Base-by-base conservation (phyloP, 2,329 filamentous ascomycete species). In the Scedosporium dehoogii region DNA sequence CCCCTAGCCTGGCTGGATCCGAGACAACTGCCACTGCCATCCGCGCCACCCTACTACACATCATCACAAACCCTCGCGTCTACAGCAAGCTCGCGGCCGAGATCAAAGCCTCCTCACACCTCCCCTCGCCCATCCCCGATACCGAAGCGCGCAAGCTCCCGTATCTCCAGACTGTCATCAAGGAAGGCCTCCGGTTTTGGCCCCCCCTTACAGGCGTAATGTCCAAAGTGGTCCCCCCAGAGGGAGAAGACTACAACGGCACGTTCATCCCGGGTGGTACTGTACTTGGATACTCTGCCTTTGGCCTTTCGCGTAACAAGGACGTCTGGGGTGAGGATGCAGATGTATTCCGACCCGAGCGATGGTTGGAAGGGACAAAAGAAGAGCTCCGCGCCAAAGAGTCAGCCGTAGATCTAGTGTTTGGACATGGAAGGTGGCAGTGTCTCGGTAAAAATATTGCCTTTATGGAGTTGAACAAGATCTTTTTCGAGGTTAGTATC, bases 21-120 rank as follows among this genome's bases (percentile, higher is more conserved):
- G 83, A 86, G 64, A 85, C 81, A 3, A 83, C 82, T 0, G 81
- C 84, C 0, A 82, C 80, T 0, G 77, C 77, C 1, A 76, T 86
- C 7, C 78, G 83, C 1, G 73, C 78, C 46, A 82, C 78, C 1
- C 65, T 85, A 61, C 75, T 85, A 21, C 76, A 81, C 67, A 69
- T 85, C 62, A 76, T 79, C 21, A 81, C 76, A 18, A 78, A 76
- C 25, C 79, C 79, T 0, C 73, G 72, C 0, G 75, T 82, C 0
- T 76, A 79, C 62, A 63, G 65, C 3, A 78, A 75, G 71, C 71
- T 86, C 0, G 76, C 76, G 3, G 68, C 68, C 0, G 81, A 83
- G 65, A 75, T 80, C 14, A 67, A 66, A 0, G 72, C 75, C 21
- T 27, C 9, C 63, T 66, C 42, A 1, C 60, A 61, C 18, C 57